These are phyloP conservation scores for Phytopythium aichiense DNA, from an alignment of 352 stramenopile genomes.

Conservation along the genomic window DNA sequence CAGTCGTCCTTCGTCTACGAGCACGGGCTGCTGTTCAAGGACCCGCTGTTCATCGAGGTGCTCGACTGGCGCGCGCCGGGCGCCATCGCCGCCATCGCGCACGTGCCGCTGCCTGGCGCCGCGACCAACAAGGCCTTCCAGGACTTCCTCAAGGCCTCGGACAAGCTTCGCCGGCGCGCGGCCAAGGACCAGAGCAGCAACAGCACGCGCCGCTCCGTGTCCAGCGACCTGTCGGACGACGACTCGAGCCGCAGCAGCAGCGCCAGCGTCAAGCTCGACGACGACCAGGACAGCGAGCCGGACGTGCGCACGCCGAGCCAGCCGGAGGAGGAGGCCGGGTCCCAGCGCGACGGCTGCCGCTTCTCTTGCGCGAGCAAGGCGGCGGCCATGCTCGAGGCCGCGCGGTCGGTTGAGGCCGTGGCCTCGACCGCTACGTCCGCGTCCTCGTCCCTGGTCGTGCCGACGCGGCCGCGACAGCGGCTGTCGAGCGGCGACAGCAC, in stretches of 20 bases:
- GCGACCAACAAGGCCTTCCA: slow-evolving; percentile 32
- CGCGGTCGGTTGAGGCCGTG: neutral
- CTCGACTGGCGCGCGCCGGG: slow-evolving; percentile 49
- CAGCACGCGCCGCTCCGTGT: slow-evolving; percentile 20
- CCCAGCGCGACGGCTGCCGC: neutral
- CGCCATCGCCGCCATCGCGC: slow-evolving; percentile 34
- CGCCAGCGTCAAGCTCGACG: slow-evolving; percentile 8
- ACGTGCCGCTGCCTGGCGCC: slow-evolving; percentile 35
- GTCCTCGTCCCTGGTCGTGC: too few relatives aligned
- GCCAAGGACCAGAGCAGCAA: too few relatives aligned
- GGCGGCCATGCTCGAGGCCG: neutral
- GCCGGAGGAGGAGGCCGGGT: slow-evolving; percentile 3
- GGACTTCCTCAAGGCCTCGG: slow-evolving; percentile 26
- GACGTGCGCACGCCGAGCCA: neutral
- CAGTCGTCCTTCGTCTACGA: slow-evolving; percentile 79
- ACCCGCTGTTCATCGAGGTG: slow-evolving; percentile 64
- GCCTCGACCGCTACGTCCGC: neutral
- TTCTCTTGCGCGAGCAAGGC: slow-evolving; percentile 7
- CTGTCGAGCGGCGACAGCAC: slow-evolving; percentile 16
- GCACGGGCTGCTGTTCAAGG: slow-evolving; percentile 62
- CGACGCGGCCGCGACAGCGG: neutral
- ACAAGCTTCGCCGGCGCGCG: neutral
- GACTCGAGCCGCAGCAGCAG: slow-evolving; percentile 25
- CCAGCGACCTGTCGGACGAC: slow-evolving; percentile 20
- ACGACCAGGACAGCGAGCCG: slow-evolving; percentile 17